Conservation (phyloP, 2,329 filamentous ascomycete genomes). For the Fusarium mexicanum region DNA sequence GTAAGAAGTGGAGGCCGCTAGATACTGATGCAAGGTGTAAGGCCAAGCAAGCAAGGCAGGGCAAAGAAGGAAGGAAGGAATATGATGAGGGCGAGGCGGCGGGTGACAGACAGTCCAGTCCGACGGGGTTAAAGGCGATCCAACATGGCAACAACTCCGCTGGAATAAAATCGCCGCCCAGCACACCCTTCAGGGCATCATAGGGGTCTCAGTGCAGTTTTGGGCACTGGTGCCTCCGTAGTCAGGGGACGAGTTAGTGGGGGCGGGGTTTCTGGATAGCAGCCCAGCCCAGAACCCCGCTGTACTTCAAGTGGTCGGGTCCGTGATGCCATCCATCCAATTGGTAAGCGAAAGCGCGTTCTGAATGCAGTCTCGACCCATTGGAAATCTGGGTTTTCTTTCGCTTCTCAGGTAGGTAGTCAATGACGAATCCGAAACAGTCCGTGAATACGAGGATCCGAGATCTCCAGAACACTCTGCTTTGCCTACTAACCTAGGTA, state of each 20-base stretch:
- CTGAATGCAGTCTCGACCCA: not conserved
- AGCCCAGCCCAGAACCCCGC: slow-evolving; percentile 4
- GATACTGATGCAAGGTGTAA: slow-evolving; percentile 6
- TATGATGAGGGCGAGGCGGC: slow-evolving; percentile 3
- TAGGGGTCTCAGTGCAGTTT: slow-evolving; percentile 4
- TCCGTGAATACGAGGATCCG: not conserved
- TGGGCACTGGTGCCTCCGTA: not conserved
- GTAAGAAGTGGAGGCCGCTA: slow-evolving; percentile 31
- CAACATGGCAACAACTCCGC: slow-evolving; percentile 3
- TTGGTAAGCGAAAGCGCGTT: slow-evolving; percentile 9
- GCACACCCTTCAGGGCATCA: slow-evolving; percentile 8
- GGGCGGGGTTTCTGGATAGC: slow-evolving; percentile 21
- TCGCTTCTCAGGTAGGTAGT: not conserved
- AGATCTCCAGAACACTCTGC: not conserved
- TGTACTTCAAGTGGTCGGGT: not conserved
- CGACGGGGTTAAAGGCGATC: not conserved
- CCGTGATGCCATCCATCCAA: not conserved
- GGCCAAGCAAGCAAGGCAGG: slow-evolving; percentile 9
- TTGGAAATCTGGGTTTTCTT: slow-evolving; percentile 15
- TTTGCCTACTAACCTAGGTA: not conserved
- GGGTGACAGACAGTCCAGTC: not conserved
- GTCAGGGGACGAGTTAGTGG: slow-evolving; percentile 14
- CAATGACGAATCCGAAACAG: slow-evolving; percentile 7
- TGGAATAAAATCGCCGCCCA: not conserved
- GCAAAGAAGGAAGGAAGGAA: slow-evolving; percentile 1